phyloP scores from a whole-genome alignment of 225 moss, liverwort and hornwort genomes.

The Neckera pumila region DNA sequence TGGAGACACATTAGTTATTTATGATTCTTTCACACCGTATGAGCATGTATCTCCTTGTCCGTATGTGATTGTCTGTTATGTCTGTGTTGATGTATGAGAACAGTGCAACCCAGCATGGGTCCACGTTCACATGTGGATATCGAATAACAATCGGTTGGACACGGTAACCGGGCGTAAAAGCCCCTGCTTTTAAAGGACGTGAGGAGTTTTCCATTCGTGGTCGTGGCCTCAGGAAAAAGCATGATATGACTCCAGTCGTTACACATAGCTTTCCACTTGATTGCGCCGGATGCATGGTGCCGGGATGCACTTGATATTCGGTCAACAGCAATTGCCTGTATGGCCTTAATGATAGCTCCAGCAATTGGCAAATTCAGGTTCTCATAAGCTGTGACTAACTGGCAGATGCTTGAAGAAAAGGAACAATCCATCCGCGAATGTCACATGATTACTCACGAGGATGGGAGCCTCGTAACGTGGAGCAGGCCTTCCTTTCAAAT shows the following conservation, averaged over 20 bases:
- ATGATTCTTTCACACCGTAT: too few species aligned
- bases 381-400: conserved; percentile 83
- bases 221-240: conserved; percentile 96
- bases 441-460: conserved; percentile 80
- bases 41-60: too few species aligned
- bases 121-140: conserved; percentile 76
- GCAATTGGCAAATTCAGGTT: conserved; percentile 72
- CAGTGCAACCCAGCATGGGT: conserved; percentile 92
- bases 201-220: conserved; percentile 85
- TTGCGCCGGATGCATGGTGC: conserved; percentile 75
- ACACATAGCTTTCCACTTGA: conserved; percentile 96
- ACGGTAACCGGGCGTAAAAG: conserved; percentile 76
- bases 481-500: conserved; percentile 74
- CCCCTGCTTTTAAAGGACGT: conserved; percentile 84
- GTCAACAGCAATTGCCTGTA: conserved; percentile 93
- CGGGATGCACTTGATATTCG: conserved; percentile 62
- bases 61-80: too few species aligned
- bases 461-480: conserved; percentile 76
- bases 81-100: too few species aligned
- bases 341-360: conserved; percentile 86
- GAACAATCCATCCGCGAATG: conserved; percentile 77
- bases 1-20: too few species aligned
- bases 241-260: conserved; percentile 98
- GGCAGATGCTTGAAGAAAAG: conserved; percentile 89
- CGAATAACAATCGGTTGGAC: conserved; percentile 87